Conservation (phyloP, 2,329 filamentous ascomycete species). For the Thermomyces lanuginosus region DNA sequence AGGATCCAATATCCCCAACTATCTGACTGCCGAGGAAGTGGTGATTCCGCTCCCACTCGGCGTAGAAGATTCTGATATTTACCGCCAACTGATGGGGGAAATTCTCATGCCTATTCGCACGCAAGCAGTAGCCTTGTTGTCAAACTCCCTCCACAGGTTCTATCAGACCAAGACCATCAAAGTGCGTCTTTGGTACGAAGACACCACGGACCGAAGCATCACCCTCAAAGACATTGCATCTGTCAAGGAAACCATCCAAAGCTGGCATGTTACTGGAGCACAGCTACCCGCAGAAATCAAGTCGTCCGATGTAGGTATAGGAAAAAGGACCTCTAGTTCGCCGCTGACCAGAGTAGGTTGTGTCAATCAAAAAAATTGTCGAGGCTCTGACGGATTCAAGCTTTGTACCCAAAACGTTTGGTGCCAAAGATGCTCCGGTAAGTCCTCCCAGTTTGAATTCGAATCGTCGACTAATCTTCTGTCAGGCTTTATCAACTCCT, state of each 20-base stretch:
- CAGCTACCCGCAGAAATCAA: slow-evolving; percentile 30
- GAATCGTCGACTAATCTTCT: neutral
- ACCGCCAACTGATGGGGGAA: slow-evolving; percentile 59
- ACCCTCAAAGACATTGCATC: slow-evolving; percentile 43
- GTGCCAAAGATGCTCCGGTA: slow-evolving; percentile 35
- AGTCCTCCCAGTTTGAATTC: slow-evolving; percentile 5
- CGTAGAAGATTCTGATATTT: slow-evolving; percentile 61
- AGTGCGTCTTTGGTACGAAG: slow-evolving; percentile 72
- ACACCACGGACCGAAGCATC: slow-evolving; percentile 47
- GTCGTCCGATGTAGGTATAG: too few species aligned
- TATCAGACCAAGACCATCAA: slow-evolving; percentile 65
- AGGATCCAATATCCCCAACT: slow-evolving; percentile 61
- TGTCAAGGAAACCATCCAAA: slow-evolving; percentile 37
- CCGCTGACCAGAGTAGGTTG: too few species aligned
- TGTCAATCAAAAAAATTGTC: too few species aligned
- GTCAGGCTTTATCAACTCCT: slow-evolving; percentile 21
- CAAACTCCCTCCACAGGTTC: slow-evolving; percentile 64
- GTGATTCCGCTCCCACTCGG: slow-evolving; percentile 72
- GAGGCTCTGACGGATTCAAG: slow-evolving; percentile 51
- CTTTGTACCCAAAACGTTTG: slow-evolving; percentile 53
- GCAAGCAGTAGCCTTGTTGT: slow-evolving; percentile 59
- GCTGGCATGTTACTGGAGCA: slow-evolving; percentile 57
- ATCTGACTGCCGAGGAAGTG: slow-evolving; percentile 65
- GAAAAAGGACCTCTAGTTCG: too few species aligned
- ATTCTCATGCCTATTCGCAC: slow-evolving; percentile 61